phyloP scores from a whole-genome alignment of 73 alveolate species.

The Paramecium octaurelia region DNA sequence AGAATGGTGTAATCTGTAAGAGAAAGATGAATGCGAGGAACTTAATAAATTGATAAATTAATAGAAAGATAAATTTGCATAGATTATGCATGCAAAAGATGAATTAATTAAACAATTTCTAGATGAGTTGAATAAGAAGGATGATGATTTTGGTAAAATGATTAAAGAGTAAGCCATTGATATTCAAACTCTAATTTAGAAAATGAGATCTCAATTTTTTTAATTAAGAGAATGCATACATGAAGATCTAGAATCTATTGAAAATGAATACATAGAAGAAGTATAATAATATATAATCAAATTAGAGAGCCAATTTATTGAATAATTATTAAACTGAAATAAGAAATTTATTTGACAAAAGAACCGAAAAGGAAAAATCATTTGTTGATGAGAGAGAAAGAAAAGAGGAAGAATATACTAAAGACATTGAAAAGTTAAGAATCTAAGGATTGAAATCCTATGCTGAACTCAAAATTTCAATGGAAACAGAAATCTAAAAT shows the following conservation, averaged over 20 bases:
- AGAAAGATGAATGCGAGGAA: constrained; percentile 89
- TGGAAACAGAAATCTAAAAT: constrained; percentile 79
- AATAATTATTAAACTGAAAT: constrained; percentile 71
- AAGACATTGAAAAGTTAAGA: constrained; percentile 76
- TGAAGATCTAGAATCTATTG: constrained; percentile 75
- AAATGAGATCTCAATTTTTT: constrained; percentile 79
- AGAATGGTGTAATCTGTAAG: constrained; percentile 84
- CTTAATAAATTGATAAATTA: constrained; percentile 76
- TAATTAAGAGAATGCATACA: constrained; percentile 77
- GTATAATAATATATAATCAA: neutral
- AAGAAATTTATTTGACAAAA: constrained; percentile 73
- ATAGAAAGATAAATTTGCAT: constrained; percentile 70
- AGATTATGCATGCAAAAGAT: constrained; percentile 77
- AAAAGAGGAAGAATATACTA: constrained; percentile 78
- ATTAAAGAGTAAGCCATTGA: constrained; percentile 78
- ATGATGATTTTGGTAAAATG: constrained; percentile 83
- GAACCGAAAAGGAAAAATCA: constrained; percentile 74
- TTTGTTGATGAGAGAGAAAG: constrained; percentile 70
- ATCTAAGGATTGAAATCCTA: constrained; percentile 78
- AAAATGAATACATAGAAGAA: constrained; percentile 70
- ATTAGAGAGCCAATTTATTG: constrained; percentile 67
- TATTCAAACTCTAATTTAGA: constrained; percentile 70
- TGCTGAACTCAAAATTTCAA: constrained; percentile 78
- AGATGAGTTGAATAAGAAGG: constrained; percentile 77
- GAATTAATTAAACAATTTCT: constrained; percentile 71